Evolutionary conservation across 331 rosid genomes (phyloP), one percentile per base, ranked within the genome.

Genomic region (Dryas integrifolia): DNA sequence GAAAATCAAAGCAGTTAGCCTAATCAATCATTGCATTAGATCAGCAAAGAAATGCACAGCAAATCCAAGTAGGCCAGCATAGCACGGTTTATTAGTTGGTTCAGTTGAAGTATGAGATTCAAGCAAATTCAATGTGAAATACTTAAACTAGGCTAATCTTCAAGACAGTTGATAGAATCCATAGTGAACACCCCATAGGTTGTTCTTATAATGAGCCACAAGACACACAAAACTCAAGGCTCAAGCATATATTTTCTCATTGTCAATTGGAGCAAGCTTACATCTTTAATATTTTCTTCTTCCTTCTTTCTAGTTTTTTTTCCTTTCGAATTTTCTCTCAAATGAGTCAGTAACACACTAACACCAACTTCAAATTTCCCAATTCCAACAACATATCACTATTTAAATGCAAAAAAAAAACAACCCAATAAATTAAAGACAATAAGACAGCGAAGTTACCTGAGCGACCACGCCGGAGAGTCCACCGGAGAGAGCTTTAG

Each of bases 401-500:
- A 30, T 30, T 1, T 30, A 30, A 30, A 30, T 30, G 35, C 35
- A 30, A 30, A 30, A 30, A 30, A 30, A 30, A 30, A 30, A 2
- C 4, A 4, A 24, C 52, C 49, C 66, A 60, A 38, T 10, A 8
- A 12, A 21, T 40, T 41, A 4, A n/a, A 45, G 26, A n/a, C 63
- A 39, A 9, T 7, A 38, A 39, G 47, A 64, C 52, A 61, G 53
- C 16, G 3, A 30, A 67, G 73, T 76, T 81, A 89, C 97, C 96
- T 89, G 97, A 72, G 96, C 96, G 67, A 91, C 38, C 11, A 84
- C 64, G 57, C 96, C 97, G 50, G 96, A 86, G 72, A 84, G 60
- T 66, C 97, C 97, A 65, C 96, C 98, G 49, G 78, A 78, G 65
- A 84, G 43, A 46, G 97, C 96, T 81, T 88, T 91, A 45, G 73